Conservation (phyloP, 75 land plant species). For the Chamaecyparis obtusa region DNA sequence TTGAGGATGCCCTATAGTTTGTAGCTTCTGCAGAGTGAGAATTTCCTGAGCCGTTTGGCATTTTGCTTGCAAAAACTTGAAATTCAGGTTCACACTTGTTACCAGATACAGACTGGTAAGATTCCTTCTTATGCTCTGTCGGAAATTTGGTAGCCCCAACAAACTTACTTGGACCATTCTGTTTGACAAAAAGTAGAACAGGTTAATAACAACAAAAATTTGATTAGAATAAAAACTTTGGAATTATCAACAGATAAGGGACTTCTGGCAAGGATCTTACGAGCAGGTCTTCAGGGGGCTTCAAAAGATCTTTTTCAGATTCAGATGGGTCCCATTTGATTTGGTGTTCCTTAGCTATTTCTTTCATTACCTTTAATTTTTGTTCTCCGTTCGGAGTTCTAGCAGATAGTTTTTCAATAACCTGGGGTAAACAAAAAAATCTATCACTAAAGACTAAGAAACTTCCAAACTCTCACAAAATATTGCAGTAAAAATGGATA, state of each 20-base stretch:
- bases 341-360: constrained; percentile 86
- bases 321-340: constrained; percentile 80
- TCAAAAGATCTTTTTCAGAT: constrained; percentile 53
- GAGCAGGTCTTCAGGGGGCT: constrained; percentile 63
- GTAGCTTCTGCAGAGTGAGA: constrained; percentile 6
- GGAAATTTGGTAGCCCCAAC: constrained; percentile 15
- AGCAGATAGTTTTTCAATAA: constrained; percentile 92
- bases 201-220: neutral
- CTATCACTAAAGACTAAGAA: constrained; percentile 2
- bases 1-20: neutral
- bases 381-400: constrained; percentile 70
- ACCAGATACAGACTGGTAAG: constrained; percentile 10
- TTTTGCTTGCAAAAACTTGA: neutral
- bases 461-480: neutral
- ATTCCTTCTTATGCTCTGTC: neutral
- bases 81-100: constrained; percentile 15
- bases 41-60: constrained; percentile 11
- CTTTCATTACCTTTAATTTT: constrained; percentile 75
- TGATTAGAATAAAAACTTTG: neutral
- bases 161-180: constrained; percentile 51
- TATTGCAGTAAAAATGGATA: neutral
- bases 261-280: constrained; percentile 37
- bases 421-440: constrained; percentile 28
- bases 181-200: constrained; percentile 16
- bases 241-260: neutral